These are phyloP conservation scores for Pseudogymnoascus sp. DNA, from an alignment of 2,329 filamentous ascomycete genomes.

Conservation along the genomic window DNA sequence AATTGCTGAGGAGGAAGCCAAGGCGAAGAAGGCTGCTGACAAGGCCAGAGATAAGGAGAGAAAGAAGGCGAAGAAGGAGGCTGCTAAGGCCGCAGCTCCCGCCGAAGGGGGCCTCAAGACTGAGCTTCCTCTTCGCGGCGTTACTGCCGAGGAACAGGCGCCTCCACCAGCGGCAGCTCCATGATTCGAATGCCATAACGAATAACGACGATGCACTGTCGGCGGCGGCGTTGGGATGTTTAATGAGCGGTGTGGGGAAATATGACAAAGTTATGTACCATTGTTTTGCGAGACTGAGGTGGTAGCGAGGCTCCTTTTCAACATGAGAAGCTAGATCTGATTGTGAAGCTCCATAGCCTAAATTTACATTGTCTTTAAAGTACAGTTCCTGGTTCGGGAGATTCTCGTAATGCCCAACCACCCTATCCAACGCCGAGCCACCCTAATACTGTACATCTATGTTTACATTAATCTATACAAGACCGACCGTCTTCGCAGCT, in stretches of 20 bases:
- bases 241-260: background rate
- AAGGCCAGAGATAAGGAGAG: slow-evolving; percentile 38
- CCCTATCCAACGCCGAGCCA: background rate
- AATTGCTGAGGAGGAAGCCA: slow-evolving; percentile 62
- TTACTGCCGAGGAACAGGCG: slow-evolving; percentile 27
- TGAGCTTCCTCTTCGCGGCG: slow-evolving; percentile 24
- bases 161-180: slow-evolving; percentile 27
- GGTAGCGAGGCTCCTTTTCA: background rate
- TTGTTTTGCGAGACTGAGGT: background rate
- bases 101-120: slow-evolving; percentile 4
- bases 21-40: slow-evolving; percentile 29
- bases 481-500: slow-evolving; percentile 41
- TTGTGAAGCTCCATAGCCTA: slow-evolving; percentile 6
- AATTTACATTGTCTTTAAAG: slow-evolving; percentile 2
- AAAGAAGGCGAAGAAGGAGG: slow-evolving; percentile 37
- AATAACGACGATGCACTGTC: slow-evolving; percentile 1
- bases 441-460: background rate
- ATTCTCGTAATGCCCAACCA: background rate
- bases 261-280: background rate
- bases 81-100: slow-evolving; percentile 13
- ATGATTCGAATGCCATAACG: slow-evolving; percentile 11
- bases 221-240: background rate
- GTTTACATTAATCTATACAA: slow-evolving; percentile 34
- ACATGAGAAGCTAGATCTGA: slow-evolving; percentile 4
- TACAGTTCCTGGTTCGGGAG: slow-evolving; percentile 3